Percentiles rank a stretch among this genome's conserved stretches.
These are phyloP conservation scores for Mycena galericulata DNA, from an alignment of 768 basidiomycete genomes.

Conservation along the genomic window DNA sequence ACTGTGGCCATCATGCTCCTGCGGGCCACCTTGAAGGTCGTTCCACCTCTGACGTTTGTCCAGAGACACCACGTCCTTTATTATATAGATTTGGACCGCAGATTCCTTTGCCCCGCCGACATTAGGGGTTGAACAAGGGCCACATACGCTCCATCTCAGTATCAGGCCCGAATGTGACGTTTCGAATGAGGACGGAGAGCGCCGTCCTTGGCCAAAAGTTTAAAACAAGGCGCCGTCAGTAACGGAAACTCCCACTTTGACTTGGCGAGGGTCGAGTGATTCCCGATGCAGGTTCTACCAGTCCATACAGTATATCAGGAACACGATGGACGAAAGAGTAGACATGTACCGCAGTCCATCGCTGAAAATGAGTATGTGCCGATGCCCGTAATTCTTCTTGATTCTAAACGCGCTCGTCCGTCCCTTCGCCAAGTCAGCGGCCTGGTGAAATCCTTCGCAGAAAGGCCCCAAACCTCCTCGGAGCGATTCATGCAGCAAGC, in stretches of 20 bases:
- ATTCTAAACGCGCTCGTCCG: conserved; percentile 17
- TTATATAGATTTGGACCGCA: conserved; percentile 49
- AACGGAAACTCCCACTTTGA: conserved; percentile 42
- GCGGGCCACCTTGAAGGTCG: no score
- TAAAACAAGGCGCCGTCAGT: no score
- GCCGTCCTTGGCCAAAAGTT: conserved; percentile 48
- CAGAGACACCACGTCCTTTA: conserved; percentile 41
- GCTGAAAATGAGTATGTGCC: conserved; percentile 49
- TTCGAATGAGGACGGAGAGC: conserved; percentile 56
- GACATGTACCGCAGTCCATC: conserved; percentile 52
- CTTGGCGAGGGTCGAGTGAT: conserved; percentile 48
- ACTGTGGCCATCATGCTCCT: no score
- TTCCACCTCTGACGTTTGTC: no score
- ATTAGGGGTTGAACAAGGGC: conserved; percentile 52
- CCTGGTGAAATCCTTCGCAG: conserved; percentile 58
- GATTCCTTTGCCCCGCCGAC: conserved; percentile 47
- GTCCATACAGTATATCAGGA: no score
- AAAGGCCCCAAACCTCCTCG: conserved; percentile 54
- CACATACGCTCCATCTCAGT: conserved; percentile 51
- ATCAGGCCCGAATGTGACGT: conserved; percentile 53
- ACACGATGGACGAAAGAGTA: no score
- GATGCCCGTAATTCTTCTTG: conserved; percentile 46
- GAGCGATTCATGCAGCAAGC: conserved; percentile 55
- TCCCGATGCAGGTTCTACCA: conserved; percentile 51
- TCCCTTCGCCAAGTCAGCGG: conserved; percentile 54